Evolutionary conservation across 2,329 filamentous ascomycete species (phyloP).

Genomic region (Phoma herbarum): DNA sequence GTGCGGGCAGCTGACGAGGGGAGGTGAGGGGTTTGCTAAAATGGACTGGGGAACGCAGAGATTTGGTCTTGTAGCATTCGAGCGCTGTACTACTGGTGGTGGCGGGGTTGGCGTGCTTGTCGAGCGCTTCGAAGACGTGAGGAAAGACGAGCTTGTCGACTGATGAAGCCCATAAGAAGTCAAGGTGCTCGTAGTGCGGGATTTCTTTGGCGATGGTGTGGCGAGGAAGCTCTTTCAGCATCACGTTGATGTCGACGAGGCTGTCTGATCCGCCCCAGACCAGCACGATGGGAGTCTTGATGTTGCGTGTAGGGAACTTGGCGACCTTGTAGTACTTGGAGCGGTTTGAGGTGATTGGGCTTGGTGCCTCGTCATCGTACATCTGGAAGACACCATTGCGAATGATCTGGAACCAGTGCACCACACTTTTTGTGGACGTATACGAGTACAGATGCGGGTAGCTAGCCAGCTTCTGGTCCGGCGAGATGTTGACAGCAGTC

Average conservation of each 20-base stretch:
- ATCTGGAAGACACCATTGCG: slow-evolving; percentile 96
- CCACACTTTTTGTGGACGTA: slow-evolving; percentile 94
- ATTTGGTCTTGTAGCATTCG: slow-evolving; percentile 31
- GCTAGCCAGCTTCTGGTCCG: slow-evolving; percentile 89
- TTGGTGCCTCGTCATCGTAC: slow-evolving; percentile 94
- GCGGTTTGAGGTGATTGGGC: slow-evolving; percentile 73
- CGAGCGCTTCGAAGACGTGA: slow-evolving; percentile 88
- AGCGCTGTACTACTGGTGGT: slow-evolving; percentile 1
- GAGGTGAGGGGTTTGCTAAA: slow-evolving; percentile 41
- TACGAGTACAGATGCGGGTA: slow-evolving; percentile 97
- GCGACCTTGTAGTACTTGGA: slow-evolving; percentile 95
- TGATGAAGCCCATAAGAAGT: slow-evolving; percentile 93
- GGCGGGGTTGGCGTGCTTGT: slow-evolving; percentile 66
- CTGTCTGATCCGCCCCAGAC: slow-evolving; percentile 95
- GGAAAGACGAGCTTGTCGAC: slow-evolving; percentile 86
- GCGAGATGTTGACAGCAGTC: slow-evolving; percentile 82
- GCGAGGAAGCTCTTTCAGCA: slow-evolving; percentile 85
- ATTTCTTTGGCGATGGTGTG: slow-evolving; percentile 89
- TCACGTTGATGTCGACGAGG: slow-evolving; percentile 89
- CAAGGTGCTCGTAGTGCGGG: slow-evolving; percentile 93
- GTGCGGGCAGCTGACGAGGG: slow-evolving; percentile 26
- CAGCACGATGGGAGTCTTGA: slow-evolving; percentile 92
- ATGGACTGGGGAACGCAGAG: slow-evolving; percentile 41
- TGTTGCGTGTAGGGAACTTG: slow-evolving; percentile 95
- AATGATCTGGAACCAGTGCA: slow-evolving; percentile 99